Base-by-base conservation (phyloP, 805 yeast species). In the Wickerhamomyces mucosus region DNA sequence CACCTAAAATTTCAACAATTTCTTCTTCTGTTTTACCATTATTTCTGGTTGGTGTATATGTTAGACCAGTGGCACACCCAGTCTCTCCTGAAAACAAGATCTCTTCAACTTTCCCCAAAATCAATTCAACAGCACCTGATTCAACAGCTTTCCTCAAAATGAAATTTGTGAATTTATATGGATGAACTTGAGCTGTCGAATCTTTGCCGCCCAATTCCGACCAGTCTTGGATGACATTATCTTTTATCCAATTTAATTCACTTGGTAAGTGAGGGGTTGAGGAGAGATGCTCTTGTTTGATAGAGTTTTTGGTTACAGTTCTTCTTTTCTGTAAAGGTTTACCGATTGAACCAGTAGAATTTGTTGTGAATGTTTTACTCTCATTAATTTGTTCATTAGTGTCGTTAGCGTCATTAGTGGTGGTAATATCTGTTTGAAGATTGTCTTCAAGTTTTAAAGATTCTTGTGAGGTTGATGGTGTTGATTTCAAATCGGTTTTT, bases 131-230 rank as follows among this genome's bases (percentile, higher is more conserved):
- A 14, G 81, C 74, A 7, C 92, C 94, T 2, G 79, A 61, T 42
- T 80, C 85, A 43, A 81, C 72, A 29, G 95, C 94, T 49, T 83
- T 79, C 41, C 75, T 72, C 39, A 89, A 59, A 9, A 89, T 63
- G 50, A 72, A 82, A 33, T 79, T 80, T n/a, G 97, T 89, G 58
- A 92, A 88, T 50, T 79, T 79, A 59, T 80, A 85, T 3, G 98
- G 97, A 52, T 89, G 96, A 6, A 92, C 95, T 58, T 92, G 97
- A 0, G 96, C 97, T 1, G 96, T 89, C 11, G 94, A 76, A 38
- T 79, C 88, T 19, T 72, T 69, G 15, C 82, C 89, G 19, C 97
- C 96, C 31, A 89, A 58, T 7, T 73, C 68, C 2, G 88, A 75
- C 78, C 94, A 85, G 34, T 70, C 77, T 35, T 67, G 68, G 7